Base-by-base conservation (phyloP, 2,329 filamentous ascomycete genomes). In the Elsinoe arachidis region DNA sequence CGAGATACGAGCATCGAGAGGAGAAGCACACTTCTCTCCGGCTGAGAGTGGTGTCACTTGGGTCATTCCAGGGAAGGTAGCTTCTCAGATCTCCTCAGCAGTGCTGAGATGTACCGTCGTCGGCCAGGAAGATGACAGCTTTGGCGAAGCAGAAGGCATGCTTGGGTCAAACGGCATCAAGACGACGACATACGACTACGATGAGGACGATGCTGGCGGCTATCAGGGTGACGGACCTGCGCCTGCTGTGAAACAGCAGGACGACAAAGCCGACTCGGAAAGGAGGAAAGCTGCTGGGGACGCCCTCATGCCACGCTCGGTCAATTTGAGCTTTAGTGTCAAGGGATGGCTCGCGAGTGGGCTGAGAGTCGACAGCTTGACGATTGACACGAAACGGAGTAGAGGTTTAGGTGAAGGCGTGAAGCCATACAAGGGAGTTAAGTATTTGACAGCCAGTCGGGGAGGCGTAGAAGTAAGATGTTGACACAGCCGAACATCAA, bases 351-450 rank as follows among this genome's bases (percentile, higher is more conserved):
- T 86, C 38, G 78, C 83, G 0, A 85, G 82, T 62, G 83, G 83
- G 2, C 77, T 86, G 63, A 80, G 77, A 60, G 83, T 86, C 1
- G 82, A 85, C 55, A 80, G 78, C 63, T 67, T 86, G 60, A 75
- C 76, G n/a, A 72, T 86, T 12, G 82, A 85, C 68, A 77, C 82
- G n/a, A 85, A 88, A 69, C 90, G 86, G 74, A 95, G 89, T 71
- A 82, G 86, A 58, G 93, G 93, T 0, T 67, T 99, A 46, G 90
- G 90, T 0, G 90, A 95, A 63, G 84, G 87, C 2, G 84, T 97
- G 38, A 95, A 90, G 73, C 93, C 93, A 21, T 97, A 96, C 73
- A 99, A 97, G 74, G 93, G 93, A 1, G 93, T 99, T 63, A 99
- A 99, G 74, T 99, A 99, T 72, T 70, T 99, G 65, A 96, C 91